Evolutionary conservation across 176 grass and related monocot species (phyloP).

Genomic region (Paspalum vaginatum): DNA sequence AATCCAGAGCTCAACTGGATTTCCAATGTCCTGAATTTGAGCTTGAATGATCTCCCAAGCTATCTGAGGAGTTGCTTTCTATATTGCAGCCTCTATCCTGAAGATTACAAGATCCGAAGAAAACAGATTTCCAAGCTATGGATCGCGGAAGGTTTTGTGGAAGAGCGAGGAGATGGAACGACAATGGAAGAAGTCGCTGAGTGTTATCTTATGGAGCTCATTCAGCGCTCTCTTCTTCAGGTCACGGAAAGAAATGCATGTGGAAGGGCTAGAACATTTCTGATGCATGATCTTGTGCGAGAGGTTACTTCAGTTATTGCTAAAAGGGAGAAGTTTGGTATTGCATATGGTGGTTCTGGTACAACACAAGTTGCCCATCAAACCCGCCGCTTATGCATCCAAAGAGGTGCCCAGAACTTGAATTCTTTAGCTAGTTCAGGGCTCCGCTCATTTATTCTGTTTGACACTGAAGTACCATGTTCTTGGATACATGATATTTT

Average conservation of each 20-base stretch:
- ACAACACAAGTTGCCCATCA: neutral
- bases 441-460: constrained; percentile 35
- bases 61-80: too few species aligned
- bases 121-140: constrained; percentile 26
- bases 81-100: too few species aligned
- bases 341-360: neutral
- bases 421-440: neutral
- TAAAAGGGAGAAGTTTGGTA: too few species aligned
- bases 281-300: constrained; percentile 44
- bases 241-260: constrained; percentile 10
- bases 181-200: constrained; percentile 44
- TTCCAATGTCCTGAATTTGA: too few species aligned
- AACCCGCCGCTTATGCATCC: constrained; percentile 1
- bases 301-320: too few species aligned
- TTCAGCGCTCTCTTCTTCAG: constrained; percentile 28
- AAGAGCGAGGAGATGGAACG: constrained; percentile 32
- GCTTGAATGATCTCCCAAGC: too few species aligned
- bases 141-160: constrained; percentile 37
- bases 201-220: constrained; percentile 28
- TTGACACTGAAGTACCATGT: neutral
- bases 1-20: too few species aligned
- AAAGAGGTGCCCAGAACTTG: neutral
- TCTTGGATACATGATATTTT: constrained; percentile 34
- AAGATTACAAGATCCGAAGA: too few species aligned
- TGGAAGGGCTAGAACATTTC: constrained; percentile 19